Percentiles rank a stretch among this genome's conserved stretches.
Conservation (phyloP, 345 rosid species). For the Brassica nigra region DNA sequence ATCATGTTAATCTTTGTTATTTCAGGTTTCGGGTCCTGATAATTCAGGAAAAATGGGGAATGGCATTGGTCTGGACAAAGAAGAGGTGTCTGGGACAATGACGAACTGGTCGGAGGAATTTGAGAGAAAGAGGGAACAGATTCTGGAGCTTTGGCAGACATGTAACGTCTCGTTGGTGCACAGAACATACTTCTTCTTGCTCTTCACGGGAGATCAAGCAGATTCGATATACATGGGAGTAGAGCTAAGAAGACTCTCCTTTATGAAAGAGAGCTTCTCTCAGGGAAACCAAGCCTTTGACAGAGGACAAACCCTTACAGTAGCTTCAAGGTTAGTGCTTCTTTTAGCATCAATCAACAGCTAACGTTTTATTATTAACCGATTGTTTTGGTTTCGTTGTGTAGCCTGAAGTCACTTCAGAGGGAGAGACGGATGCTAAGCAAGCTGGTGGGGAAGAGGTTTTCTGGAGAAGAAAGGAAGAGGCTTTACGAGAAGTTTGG, state of each 20-base stretch:
- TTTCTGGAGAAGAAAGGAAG: constrained; percentile 65
- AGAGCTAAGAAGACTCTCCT: constrained; percentile 83
- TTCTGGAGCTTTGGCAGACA: constrained; percentile 82
- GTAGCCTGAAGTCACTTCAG: constrained; percentile 68
- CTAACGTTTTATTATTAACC: neutral
- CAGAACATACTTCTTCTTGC: constrained; percentile 93
- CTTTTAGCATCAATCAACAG: neutral
- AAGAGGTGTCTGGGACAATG: constrained; percentile 46
- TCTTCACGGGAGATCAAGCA: constrained; percentile 84
- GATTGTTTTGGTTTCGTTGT: constrained; percentile 3
- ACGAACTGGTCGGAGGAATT: constrained; percentile 67
- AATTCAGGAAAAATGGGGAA: constrained; percentile 49
- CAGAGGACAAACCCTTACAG: constrained; percentile 60
- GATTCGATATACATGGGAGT: constrained; percentile 95
- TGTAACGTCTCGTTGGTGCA: constrained; percentile 85
- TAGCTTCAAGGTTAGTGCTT: constrained; percentile 67
- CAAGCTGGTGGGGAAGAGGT: constrained; percentile 75
- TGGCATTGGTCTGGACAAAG: constrained; percentile 60
- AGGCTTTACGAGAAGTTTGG: constrained; percentile 80
- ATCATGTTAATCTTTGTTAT: constrained; percentile 37
- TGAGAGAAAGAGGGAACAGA: constrained; percentile 60
- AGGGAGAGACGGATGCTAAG: constrained; percentile 76
- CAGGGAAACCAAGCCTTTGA: constrained; percentile 57
- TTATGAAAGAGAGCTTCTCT: constrained; percentile 78
- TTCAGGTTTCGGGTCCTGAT: constrained; percentile 38